A percentile compares a stretch with the other conserved stretches of the same genome.
Evolutionary conservation across 257 asterid genomes (phyloP).

Genomic region (Lycium barbarum): DNA sequence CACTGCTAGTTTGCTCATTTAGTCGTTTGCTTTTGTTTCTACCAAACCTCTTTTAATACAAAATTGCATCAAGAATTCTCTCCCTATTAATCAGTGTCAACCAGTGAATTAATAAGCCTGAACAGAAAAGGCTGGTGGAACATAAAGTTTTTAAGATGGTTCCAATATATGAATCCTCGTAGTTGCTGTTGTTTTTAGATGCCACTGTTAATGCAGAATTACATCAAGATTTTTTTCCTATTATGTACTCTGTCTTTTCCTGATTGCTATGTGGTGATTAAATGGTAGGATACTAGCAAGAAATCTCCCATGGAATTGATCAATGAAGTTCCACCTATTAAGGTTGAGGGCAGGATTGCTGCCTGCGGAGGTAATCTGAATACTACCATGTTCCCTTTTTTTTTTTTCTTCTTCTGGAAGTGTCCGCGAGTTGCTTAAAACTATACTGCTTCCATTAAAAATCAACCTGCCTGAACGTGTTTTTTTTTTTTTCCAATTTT

Average conservation of each 20-base stretch:
- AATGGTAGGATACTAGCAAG: conserved; percentile 63
- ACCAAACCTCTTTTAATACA: not conserved
- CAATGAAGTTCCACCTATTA: conserved; percentile 94
- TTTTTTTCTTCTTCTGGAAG: not conserved
- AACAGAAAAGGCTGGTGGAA: not conserved
- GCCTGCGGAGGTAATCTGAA: conserved; percentile 79
- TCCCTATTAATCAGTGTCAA: not conserved
- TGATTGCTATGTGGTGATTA: conserved; percentile 17
- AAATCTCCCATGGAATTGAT: conserved; percentile 95
- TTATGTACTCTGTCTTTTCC: not conserved
- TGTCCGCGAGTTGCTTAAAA: not conserved
- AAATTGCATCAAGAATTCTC: too few species aligned
- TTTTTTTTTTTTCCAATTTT: not conserved
- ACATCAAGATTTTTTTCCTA: not conserved
- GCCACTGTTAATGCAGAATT: not conserved
- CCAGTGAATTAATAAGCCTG: not conserved
- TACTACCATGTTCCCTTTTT: too few species aligned
- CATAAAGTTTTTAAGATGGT: not conserved
- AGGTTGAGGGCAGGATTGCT: conserved; percentile 77
- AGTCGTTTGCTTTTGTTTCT: not conserved
- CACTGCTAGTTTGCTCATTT: too few species aligned
- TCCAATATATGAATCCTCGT: not conserved
- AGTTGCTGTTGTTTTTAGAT: not conserved
- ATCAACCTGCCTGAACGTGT: not conserved
- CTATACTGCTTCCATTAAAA: not conserved